Evolutionary conservation across 805 yeast genomes (phyloP).

Genomic region (Metschnikowia lochheadii): DNA sequence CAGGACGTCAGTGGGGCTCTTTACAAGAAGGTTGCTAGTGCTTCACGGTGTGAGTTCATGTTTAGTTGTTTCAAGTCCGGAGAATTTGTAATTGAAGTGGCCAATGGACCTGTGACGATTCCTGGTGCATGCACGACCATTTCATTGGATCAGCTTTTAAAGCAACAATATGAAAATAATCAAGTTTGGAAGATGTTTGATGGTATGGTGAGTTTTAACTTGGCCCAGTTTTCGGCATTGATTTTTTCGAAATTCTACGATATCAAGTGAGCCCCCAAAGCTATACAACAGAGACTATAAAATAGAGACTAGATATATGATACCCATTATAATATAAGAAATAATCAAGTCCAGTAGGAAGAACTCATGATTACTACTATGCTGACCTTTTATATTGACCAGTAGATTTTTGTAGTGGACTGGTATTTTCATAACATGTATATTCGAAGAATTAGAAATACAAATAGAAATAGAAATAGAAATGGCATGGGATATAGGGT

Average conservation of each 20-base stretch:
- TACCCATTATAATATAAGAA: no score
- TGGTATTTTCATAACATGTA: no score
- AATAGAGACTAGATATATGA: no score
- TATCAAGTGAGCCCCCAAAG: conserved; percentile 14
- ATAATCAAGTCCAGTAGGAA: no score
- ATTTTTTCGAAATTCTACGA: conserved; percentile 76
- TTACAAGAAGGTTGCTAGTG: conserved; percentile 34
- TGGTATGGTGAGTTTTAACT: conserved; percentile 64
- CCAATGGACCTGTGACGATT: conserved; percentile 65
- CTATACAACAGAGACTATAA: no score
- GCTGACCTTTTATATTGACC: no score
- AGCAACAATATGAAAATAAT: conserved; percentile 67
- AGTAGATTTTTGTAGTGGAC: no score
- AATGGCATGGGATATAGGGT: no score
- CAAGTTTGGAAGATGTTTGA: conserved; percentile 55
- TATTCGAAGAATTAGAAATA: no score
- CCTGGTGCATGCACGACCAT: conserved; percentile 55
- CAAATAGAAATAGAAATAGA: no score
- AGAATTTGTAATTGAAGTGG: conserved; percentile 68
- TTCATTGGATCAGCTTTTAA: conserved; percentile 67
- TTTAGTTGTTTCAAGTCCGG: conserved; percentile 75
- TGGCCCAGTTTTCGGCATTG: conserved; percentile 62
- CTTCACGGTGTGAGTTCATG: conserved; percentile 67
- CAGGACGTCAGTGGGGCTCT: conserved; percentile 55
- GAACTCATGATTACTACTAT: no score